Evolutionary conservation across 2,329 filamentous ascomycete species (phyloP), one percentile per base, ranked within the genome.

Genomic region (Arthrobotrys conoides): DNA sequence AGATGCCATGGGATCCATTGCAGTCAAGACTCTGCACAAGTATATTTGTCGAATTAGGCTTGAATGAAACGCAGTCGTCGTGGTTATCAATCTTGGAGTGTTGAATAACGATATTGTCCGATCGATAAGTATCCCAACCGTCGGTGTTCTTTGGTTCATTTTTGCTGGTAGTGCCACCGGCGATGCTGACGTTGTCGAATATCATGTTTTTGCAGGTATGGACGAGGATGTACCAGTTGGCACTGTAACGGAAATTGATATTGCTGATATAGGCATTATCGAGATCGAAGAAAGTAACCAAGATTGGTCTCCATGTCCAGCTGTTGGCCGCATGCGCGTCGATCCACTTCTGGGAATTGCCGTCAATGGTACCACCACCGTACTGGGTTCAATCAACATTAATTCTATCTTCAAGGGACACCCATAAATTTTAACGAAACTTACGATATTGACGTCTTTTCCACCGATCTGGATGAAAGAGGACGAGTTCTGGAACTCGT

Each of bases 21-120:
- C 91, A 93, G 76, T 86, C 84, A 3, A 93, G 84, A 79, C 90
- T 90, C 82, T 92, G 90, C 4, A 92, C 88, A 3, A 92, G 83
- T 6, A 92, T 88, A 80, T 91, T 87, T 51, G 90, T 92, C 81
- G 88, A 90, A 83, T 92, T 93, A 18, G 91, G 91, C 84, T 93
- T 93, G 87, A 93, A 92, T 0, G 90, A 90, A 12, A 93, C 89
- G 76, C 91, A 93, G 82, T 93, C 90, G 82, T 92, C 90, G 41
- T 88, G 89, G 81, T 91, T 91, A 83, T 89, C 86, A 80, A 90
- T 88, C 27, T 88, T 83, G 0, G 89, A 91, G 82, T 92, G 88
- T 81, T 92, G 90, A 41, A 92, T 91, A 0, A 90, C 88, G 44
- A 92, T 86, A 59, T 88, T 87, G 22, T 86, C 84, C 12, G 88